These are phyloP conservation scores for Naganishia kalamii DNA, from an alignment of 768 basidiomycete species.

Conservation along the genomic window DNA sequence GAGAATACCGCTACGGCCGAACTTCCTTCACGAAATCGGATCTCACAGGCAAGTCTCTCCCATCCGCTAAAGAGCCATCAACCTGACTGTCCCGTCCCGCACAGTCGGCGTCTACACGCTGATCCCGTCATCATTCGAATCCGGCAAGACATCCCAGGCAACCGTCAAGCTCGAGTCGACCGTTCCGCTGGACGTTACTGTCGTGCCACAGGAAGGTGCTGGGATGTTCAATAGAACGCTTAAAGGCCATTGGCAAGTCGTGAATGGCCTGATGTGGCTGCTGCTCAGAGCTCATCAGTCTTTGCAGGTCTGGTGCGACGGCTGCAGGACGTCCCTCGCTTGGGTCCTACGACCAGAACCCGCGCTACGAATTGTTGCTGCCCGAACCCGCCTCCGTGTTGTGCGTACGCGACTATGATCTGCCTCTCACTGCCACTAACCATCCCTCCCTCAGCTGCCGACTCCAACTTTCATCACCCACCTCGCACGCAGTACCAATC, in stretches of 20 bases:
- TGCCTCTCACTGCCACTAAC: neutral
- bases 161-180: constrained; percentile 61
- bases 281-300: too few relatives aligned
- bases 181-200: constrained; percentile 55
- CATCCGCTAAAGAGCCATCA: neutral
- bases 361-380: constrained; percentile 57
- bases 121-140: constrained; percentile 78
- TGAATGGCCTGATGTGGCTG: neutral
- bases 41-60: constrained; percentile 53
- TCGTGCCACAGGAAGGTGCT: constrained; percentile 78
- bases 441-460: constrained; percentile 26
- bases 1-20: constrained; percentile 73
- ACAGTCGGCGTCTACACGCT: constrained; percentile 74
- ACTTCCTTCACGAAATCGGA: constrained; percentile 53
- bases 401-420: constrained; percentile 22
- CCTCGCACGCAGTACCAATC: constrained; percentile 26
- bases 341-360: constrained; percentile 62
- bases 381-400: constrained; percentile 25
- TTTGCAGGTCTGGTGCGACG: constrained; percentile 53
- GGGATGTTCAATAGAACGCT: constrained; percentile 74
- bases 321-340: constrained; percentile 68
- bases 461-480: constrained; percentile 26
- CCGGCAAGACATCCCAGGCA: constrained; percentile 62
- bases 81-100: neutral
- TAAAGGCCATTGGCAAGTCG: constrained; percentile 66